phyloP scores from a whole-genome alignment of 805 yeast species.

The Maudiozyma saulgeensis region DNA sequence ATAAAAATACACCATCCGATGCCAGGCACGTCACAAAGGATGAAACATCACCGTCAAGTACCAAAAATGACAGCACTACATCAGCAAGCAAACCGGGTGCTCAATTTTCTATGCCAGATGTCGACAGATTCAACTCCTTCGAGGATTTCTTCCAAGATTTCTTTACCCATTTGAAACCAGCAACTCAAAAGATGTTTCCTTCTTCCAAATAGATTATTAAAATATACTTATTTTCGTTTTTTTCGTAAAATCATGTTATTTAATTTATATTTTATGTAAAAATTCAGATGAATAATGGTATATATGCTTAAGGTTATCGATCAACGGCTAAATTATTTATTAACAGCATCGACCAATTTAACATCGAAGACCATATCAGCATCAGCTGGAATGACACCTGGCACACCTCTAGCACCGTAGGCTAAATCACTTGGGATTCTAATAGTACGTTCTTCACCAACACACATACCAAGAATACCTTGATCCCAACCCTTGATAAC shows the following conservation, averaged over 20 bases:
- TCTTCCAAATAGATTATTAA: background rate
- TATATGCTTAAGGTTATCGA: background rate
- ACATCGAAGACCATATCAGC: conserved; percentile 46
- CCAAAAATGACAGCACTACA: background rate
- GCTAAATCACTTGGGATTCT: conserved; percentile 72
- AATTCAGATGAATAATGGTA: background rate
- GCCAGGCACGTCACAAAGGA: background rate
- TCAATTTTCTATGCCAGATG: conserved; percentile 32
- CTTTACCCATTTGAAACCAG: conserved; percentile 30
- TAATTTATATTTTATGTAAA: background rate
- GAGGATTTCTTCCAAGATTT: conserved; percentile 50
- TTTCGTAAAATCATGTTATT: no score
- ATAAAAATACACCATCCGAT: background rate
- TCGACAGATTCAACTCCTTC: conserved; percentile 40
- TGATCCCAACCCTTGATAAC: conserved; percentile 90
- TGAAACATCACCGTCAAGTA: background rate
- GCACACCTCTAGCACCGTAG: conserved; percentile 70
- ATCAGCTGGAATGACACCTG: conserved; percentile 68
- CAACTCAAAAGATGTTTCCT: conserved; percentile 25
- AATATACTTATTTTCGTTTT: no score
- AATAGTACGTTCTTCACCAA: conserved; percentile 76
- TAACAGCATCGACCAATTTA: conserved; percentile 16
- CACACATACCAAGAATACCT: conserved; percentile 74
- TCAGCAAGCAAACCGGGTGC: background rate
- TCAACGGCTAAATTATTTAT: background rate